A percentile compares a stretch with the other conserved stretches of the same genome.
phyloP scores from a whole-genome alignment of 2,329 filamentous ascomycete genomes.

The Niveomyces coronatus region DNA sequence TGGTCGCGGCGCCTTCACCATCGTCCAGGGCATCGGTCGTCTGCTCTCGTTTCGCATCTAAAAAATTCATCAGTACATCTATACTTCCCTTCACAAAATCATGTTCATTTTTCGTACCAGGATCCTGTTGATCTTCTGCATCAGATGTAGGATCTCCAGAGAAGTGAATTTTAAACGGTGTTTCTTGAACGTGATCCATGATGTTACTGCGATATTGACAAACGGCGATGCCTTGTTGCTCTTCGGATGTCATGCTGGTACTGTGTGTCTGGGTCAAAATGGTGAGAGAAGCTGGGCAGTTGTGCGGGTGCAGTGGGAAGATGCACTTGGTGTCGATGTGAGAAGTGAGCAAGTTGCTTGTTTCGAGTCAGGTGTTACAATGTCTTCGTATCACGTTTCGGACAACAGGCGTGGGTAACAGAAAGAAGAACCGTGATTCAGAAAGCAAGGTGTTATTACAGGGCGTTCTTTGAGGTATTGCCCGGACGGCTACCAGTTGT shows the following conservation, averaged over 20 bases:
- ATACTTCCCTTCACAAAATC: too few relatives aligned
- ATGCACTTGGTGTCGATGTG: neutral
- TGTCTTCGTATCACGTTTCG: too few relatives aligned
- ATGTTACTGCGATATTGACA: constrained; percentile 3
- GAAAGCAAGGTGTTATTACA: too few relatives aligned
- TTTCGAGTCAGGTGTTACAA: too few relatives aligned
- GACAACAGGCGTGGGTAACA: neutral
- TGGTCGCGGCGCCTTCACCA: neutral
- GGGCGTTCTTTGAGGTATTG: too few relatives aligned
- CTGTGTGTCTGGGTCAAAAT: neutral
- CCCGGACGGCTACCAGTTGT: too few relatives aligned
- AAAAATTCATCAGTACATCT: too few relatives aligned
- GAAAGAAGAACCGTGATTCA: neutral
- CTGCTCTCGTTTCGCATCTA: too few relatives aligned
- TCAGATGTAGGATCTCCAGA: constrained; percentile 1
- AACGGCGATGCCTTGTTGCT: constrained; percentile 1
- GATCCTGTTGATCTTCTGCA: constrained; percentile 1
- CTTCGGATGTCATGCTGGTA: constrained; percentile 8
- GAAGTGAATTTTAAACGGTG: constrained; percentile 6
- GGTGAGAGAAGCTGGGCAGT: neutral
- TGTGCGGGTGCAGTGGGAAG: neutral
- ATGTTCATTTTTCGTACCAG: neutral
- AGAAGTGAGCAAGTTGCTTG: neutral
- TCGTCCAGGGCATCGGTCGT: constrained; percentile 8
- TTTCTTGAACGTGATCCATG: constrained; percentile 1